Conservation (phyloP, 2,329 filamentous ascomycete genomes). For the Colletotrichum aenigma region DNA sequence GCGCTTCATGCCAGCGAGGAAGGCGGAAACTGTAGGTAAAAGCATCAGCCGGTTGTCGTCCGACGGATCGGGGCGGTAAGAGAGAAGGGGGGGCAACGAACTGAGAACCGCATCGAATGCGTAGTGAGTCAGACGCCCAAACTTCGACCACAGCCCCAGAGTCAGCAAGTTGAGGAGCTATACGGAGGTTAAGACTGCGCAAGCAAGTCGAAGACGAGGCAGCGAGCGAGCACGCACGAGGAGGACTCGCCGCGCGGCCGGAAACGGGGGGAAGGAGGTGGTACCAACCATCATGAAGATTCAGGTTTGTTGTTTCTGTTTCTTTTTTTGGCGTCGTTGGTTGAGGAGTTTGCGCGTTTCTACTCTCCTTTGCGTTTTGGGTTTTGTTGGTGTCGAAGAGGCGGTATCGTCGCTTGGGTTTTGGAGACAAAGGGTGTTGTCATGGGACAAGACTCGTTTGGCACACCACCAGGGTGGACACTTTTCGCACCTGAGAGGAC, state of each 20-base stretch:
- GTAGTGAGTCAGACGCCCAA: constrained; percentile 92
- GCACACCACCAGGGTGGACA: not conserved
- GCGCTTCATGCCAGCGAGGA: constrained; percentile 95
- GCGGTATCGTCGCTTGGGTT: not conserved
- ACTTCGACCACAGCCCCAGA: constrained; percentile 75
- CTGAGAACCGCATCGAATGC: constrained; percentile 93
- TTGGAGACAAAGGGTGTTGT: constrained; percentile 4
- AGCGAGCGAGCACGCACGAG: not conserved
- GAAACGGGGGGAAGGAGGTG: not conserved
- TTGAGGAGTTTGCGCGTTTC: not conserved
- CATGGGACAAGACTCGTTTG: constrained; percentile 6
- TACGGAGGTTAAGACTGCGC: constrained; percentile 46
- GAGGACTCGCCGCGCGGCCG: constrained; percentile 9
- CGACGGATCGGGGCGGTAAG: not conserved
- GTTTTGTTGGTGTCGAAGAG: not conserved
- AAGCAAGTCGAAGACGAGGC: constrained; percentile 2
- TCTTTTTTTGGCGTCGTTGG: not conserved
- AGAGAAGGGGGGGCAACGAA: constrained; percentile 51
- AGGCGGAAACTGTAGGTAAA: constrained; percentile 77
- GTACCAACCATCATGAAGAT: constrained; percentile 15
- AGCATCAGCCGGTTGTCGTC: not conserved
- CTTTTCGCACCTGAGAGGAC: not conserved
- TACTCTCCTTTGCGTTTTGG: not conserved
- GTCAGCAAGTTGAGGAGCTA: constrained; percentile 72
- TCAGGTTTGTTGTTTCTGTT: not conserved